phyloP scores from a whole-genome alignment of 2,329 filamentous ascomycete genomes.

The Calonectria hongkongensis region DNA sequence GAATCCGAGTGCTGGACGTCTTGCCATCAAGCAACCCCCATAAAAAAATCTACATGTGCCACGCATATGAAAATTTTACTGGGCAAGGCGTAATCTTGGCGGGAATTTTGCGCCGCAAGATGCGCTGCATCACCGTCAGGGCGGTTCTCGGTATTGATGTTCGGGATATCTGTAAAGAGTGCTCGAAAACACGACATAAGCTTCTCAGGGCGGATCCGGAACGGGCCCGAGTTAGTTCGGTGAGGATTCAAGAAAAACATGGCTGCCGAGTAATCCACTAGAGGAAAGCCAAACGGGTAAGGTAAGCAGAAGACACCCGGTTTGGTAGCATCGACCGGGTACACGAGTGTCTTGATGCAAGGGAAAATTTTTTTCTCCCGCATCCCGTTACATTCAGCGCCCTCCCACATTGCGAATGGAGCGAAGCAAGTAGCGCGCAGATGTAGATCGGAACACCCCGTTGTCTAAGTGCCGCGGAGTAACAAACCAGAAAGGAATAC shows the following conservation, averaged over 20 bases:
- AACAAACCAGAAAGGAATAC: constrained; percentile 13
- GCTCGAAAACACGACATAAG: not conserved
- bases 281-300: not conserved
- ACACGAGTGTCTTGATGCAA: constrained; percentile 24
- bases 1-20: not conserved
- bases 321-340: constrained; percentile 25
- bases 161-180: not conserved
- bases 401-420: constrained; percentile 12
- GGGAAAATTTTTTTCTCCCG: constrained; percentile 22
- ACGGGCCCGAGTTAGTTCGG: not conserved
- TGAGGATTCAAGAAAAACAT: not conserved
- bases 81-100: not conserved
- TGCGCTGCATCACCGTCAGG: not conserved
- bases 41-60: not conserved
- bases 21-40: not conserved
- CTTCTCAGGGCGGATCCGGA: not conserved
- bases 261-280: not conserved
- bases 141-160: not conserved
- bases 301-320: constrained; percentile 3
- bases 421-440: not conserved
- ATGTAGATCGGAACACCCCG: constrained; percentile 15
- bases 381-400: constrained; percentile 10
- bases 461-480: constrained; percentile 28
- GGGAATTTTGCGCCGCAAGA: not conserved
- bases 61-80: not conserved